Evolutionary conservation across 2,329 filamentous ascomycete genomes (phyloP).

Genomic region (Fusarium compactum): DNA sequence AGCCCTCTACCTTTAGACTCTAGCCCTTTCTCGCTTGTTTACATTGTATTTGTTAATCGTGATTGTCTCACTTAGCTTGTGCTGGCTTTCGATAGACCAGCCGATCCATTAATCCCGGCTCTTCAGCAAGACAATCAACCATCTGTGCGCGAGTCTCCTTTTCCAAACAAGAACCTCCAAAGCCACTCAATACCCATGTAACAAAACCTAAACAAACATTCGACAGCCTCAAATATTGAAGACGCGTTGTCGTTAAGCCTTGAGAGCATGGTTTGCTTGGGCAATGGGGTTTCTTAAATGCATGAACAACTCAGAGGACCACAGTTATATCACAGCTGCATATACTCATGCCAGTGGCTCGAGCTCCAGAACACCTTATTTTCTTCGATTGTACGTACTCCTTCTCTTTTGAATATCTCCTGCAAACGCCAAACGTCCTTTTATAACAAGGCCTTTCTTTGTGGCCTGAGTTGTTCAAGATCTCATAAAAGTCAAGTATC

Average conservation of each 20-base stretch:
- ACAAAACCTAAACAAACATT: conserved; percentile 9
- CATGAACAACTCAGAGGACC: conserved; percentile 16
- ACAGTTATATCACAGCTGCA: conserved; percentile 20
- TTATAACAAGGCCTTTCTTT: conserved; percentile 15
- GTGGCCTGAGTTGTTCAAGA: conserved; percentile 20
- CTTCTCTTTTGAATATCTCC: conserved; percentile 29
- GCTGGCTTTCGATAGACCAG: conserved; percentile 31
- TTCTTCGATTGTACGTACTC: conserved; percentile 21
- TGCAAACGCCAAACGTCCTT: conserved; percentile 29
- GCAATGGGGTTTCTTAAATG: not conserved
- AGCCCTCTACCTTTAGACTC: conserved; percentile 13
- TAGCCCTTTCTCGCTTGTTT: conserved; percentile 7
- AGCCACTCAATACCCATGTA: not conserved
- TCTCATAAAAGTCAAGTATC: conserved; percentile 27
- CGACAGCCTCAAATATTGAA: conserved; percentile 9
- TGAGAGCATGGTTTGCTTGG: not conserved
- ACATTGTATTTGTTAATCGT: conserved; percentile 36
- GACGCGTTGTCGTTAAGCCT: conserved; percentile 1
- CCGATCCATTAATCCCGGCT: conserved; percentile 21
- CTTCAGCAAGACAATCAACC: conserved; percentile 7
- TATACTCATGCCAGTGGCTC: conserved; percentile 20
- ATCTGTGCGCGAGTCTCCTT: conserved; percentile 24
- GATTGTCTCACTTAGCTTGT: conserved; percentile 23
- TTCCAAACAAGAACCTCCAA: conserved; percentile 1
- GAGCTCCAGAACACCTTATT: conserved; percentile 21